Conservation (phyloP, 192 early-diverging fungal species). For the Pilobolus umbonatus region DNA sequence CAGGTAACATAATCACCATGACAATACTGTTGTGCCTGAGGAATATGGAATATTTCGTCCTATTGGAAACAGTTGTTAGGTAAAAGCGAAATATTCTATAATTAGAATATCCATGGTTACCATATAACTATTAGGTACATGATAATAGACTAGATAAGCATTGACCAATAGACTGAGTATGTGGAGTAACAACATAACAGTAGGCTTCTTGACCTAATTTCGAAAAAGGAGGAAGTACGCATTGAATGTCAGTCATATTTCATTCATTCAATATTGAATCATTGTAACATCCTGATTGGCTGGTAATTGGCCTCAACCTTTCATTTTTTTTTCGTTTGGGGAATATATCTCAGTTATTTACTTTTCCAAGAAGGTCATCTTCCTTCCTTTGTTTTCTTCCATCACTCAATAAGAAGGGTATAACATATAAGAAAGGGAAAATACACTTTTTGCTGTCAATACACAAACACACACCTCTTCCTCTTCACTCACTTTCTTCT, state of each 20-base stretch:
- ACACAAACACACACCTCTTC: constrained; percentile 1
- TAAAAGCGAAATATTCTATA: no score
- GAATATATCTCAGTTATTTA: not conserved
- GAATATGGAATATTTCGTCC: constrained; percentile 95
- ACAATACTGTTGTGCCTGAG: constrained; percentile 88
- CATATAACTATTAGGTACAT: constrained; percentile 23
- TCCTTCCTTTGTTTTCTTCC: constrained; percentile 8
- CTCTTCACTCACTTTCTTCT: not conserved
- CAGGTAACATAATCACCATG: constrained; percentile 60
- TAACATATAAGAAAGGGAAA: not conserved
- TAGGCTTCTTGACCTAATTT: no score
- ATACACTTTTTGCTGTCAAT: constrained; percentile 8
- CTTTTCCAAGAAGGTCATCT: not conserved
- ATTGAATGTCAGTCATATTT: no score
- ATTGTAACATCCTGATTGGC: no score
- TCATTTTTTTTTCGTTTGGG: no score
- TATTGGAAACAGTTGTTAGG: no score
- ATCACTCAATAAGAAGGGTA: constrained; percentile 4
- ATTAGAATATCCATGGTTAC: no score
- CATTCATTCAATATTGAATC: no score
- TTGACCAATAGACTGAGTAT: constrained; percentile 2
- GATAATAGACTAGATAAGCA: not conserved
- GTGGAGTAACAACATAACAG: no score
- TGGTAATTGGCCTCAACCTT: no score
- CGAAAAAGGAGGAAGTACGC: no score